Base-by-base conservation (phyloP, 495 filamentous ascomycete genomes). In the Penicillium lividum region DNA sequence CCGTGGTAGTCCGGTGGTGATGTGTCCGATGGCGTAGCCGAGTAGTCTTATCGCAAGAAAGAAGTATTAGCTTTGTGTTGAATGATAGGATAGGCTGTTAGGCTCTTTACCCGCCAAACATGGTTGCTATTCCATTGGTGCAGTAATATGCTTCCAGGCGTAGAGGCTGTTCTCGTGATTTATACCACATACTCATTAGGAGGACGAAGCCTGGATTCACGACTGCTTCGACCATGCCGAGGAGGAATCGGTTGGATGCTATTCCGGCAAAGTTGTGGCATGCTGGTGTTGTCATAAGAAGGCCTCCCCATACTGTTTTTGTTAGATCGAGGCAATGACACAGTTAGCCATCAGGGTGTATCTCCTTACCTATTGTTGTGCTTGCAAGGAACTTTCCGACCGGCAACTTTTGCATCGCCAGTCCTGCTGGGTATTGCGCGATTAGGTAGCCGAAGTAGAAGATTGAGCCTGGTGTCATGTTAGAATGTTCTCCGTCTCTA, bases 181-280 rank as follows among this genome's bases (percentile, higher is more conserved):
- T 77, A 63, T 84, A 87, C 81, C 81, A 85, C 76, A 84, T 82
- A 5, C 77, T 74, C 67, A 82, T 82, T 31, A 84, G 72, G 3
- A 86, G 70, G 1, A 85, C 75, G 55, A 86, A 83, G 0, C 78
- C 81, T 0, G 85, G 85, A 49, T 82, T 84, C 2, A 84, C 74
- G 4, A 75, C 75, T 0, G 81, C 81, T 68, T 87, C 84, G 42
- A 81, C 72, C 25, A 81, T 66, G 4, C 77, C 83, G 3, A 84
- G 73, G 16, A 85, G 68, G 61, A 84, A 80, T 5, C 78, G 71
- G 45, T 74, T 76, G 9, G 68, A 64, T 0, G 74, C 76, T 28
- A 81, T 73, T 6, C 77, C 76, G 1, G 71, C 73, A 31, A 79
- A 79, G 42, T 70, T 73, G 58, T 73, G 59, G 38, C 73, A 76